A percentile compares a stretch with the other conserved stretches of the same genome.
Conservation (phyloP, 257 asterid genomes). For the Solanum rostratum region DNA sequence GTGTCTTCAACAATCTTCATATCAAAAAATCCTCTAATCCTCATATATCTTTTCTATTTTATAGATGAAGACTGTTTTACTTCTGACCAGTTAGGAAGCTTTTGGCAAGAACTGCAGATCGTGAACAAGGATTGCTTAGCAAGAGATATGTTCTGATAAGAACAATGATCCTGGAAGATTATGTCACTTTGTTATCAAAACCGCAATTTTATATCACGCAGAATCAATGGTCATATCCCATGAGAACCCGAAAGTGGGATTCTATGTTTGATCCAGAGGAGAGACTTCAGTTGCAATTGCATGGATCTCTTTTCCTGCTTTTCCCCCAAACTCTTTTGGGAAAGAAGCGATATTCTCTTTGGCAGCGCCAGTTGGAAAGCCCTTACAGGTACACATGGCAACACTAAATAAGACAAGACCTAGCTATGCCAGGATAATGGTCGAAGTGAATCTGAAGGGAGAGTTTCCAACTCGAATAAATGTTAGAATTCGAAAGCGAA, state of each 20-base stretch:
- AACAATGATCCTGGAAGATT: too few relatives aligned
- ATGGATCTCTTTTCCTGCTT: too few relatives aligned
- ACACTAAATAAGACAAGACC: too few relatives aligned
- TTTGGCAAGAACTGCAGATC: slow-evolving; percentile 21
- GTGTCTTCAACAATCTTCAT: not conserved
- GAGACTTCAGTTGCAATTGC: not conserved
- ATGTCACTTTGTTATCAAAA: too few relatives aligned
- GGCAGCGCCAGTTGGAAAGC: not conserved
- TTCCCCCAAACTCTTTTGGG: too few relatives aligned
- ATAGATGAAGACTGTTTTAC: slow-evolving; percentile 59
- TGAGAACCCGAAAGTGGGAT: not conserved
- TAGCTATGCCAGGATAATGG: not conserved
- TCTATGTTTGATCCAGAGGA: too few relatives aligned
- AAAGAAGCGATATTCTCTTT: not conserved
- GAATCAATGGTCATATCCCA: too few relatives aligned
- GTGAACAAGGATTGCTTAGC: not conserved
- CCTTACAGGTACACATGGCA: not conserved
- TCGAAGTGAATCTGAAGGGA: too few relatives aligned
- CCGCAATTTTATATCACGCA: too few relatives aligned
- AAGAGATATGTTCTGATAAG: too few relatives aligned
- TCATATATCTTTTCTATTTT: not conserved
- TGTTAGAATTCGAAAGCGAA: not conserved
- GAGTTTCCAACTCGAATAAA: too few relatives aligned
- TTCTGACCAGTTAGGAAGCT: slow-evolving; percentile 28
- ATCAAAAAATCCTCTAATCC: not conserved